Evolutionary conservation across 495 filamentous ascomycete genomes (phyloP).

Genomic region (Elaphomyces granulatus): DNA sequence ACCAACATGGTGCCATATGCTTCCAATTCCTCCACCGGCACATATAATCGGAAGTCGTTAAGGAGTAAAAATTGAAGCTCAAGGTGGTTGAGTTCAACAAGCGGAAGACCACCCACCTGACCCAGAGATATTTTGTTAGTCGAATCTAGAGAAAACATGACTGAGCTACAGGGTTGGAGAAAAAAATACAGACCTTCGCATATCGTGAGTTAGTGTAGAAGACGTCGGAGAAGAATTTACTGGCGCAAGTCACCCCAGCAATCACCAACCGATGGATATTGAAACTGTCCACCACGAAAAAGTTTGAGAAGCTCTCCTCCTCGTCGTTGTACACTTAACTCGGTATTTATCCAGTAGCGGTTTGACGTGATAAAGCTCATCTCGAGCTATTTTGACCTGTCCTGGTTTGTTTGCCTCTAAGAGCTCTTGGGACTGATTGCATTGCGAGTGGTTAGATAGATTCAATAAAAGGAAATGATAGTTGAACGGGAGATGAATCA

Average conservation of each 20-base stretch:
- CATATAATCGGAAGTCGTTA: conserved; percentile 91
- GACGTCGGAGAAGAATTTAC: conserved; percentile 99
- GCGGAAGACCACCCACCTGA: conserved; percentile 89
- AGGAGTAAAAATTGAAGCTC: conserved; percentile 93
- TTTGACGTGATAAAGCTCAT: too few relatives aligned
- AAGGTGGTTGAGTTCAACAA: conserved; percentile 92
- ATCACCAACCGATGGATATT: conserved; percentile 98
- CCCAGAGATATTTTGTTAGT: too few relatives aligned
- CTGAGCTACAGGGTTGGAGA: too few relatives aligned
- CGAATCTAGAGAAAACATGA: too few relatives aligned
- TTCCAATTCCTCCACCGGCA: conserved; percentile 90
- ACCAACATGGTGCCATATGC: conserved; percentile 98
- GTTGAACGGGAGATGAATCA: too few relatives aligned
- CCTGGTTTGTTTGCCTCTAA: too few relatives aligned
- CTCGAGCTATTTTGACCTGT: too few relatives aligned
- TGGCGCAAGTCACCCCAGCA: conserved; percentile 93
- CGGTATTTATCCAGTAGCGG: too few relatives aligned
- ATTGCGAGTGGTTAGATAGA: too few relatives aligned
- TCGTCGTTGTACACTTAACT: too few relatives aligned
- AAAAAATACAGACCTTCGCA: conserved; percentile 88
- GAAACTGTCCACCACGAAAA: conserved; percentile 97
- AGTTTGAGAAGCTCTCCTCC: conserved; percentile 51
- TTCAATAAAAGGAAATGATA: too few relatives aligned
- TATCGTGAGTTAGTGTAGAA: conserved; percentile 99
- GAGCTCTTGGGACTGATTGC: too few relatives aligned